Conservation (phyloP, 1,139 yeast species). For the Tardiomyces blankii region DNA sequence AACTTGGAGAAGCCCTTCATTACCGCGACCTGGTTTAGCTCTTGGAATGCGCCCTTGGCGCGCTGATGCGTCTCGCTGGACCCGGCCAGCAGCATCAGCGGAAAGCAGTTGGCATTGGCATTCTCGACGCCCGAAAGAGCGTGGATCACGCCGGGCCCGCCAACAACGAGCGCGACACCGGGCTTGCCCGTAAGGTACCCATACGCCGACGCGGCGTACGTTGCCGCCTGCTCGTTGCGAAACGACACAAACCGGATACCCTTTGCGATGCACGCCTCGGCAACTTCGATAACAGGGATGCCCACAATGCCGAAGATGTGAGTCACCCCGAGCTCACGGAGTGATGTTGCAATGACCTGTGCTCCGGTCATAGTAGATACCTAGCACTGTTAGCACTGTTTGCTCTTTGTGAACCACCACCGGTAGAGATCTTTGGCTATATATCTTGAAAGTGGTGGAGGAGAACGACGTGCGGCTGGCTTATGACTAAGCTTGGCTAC, state of each 20-base stretch:
- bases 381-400: neutral
- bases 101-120: slow-evolving; percentile 47
- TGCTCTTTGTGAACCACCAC: neutral
- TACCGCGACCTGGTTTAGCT: slow-evolving; percentile 46
- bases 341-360: slow-evolving; percentile 34
- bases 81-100: slow-evolving; percentile 51
- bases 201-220: slow-evolving; percentile 58
- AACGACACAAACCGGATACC: slow-evolving; percentile 47
- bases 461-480: neutral
- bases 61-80: slow-evolving; percentile 38
- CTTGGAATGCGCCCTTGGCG: slow-evolving; percentile 55
- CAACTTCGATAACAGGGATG: slow-evolving; percentile 53
- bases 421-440: neutral
- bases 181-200: slow-evolving; percentile 53
- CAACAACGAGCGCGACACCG: slow-evolving; percentile 54
- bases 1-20: slow-evolving; percentile 38
- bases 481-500: neutral
- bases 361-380: slow-evolving; percentile 24
- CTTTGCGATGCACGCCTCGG: slow-evolving; percentile 39
- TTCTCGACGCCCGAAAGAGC: slow-evolving; percentile 54
- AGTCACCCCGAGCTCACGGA: slow-evolving; percentile 38
- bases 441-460: neutral
- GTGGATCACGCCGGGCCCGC: slow-evolving; percentile 61
- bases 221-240: slow-evolving; percentile 59
- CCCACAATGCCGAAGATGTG: slow-evolving; percentile 59